A percentile compares a stretch with the other conserved stretches of the same genome.
phyloP scores from a whole-genome alignment of 208 protist genomes.

The Leishmania lainsoni region DNA sequence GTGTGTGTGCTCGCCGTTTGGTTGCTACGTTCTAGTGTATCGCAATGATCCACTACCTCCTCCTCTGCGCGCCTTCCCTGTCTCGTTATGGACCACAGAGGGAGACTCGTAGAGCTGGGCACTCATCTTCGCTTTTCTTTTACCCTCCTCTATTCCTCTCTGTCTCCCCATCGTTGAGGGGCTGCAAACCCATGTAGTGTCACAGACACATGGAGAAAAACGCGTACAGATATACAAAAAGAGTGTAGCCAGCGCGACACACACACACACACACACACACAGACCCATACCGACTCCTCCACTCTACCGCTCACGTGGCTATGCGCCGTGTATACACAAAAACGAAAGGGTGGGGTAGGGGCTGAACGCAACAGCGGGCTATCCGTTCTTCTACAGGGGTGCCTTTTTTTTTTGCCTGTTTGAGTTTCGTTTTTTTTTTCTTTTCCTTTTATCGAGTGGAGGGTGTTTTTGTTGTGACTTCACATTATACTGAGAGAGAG shows the following conservation, averaged over 20 bases:
- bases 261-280: no score
- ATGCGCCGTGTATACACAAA: neutral
- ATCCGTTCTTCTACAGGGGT: neutral
- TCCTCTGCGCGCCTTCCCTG: neutral
- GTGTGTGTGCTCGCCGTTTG: neutral
- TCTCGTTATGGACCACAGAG: neutral
- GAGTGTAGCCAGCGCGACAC: neutral
- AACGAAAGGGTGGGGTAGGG: neutral
- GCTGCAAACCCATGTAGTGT: neutral
- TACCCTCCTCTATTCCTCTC: no score
- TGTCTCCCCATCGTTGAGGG: neutral
- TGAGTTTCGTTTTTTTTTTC: neutral
- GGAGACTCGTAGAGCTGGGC: neutral
- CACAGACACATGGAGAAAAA: neutral
- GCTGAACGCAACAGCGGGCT: neutral
- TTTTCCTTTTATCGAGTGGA: neutral
- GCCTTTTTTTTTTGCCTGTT: neutral
- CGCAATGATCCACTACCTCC: neutral
- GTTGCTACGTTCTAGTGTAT: neutral
- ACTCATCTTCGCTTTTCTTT: neutral
- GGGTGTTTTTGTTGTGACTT: neutral
- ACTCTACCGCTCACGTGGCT: neutral
- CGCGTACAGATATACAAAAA: neutral
- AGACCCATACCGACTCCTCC: neutral
- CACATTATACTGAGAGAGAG: neutral